A percentile compares a stretch with the other conserved stretches of the same genome.
Conservation (phyloP, 441 rosid genomes). For the Jatropha multifida region DNA sequence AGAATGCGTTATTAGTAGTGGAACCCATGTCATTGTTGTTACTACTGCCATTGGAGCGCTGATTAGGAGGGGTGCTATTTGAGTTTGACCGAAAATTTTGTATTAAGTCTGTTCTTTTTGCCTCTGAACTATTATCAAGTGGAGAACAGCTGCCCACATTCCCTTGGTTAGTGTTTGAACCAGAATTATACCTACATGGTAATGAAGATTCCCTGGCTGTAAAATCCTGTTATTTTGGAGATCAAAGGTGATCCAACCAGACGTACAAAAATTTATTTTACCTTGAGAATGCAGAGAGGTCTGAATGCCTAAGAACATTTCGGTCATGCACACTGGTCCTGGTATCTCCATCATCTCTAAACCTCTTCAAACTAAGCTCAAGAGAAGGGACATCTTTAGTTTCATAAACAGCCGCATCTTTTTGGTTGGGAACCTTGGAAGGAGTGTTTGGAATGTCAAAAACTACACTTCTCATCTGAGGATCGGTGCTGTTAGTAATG, state of each 20-base stretch:
- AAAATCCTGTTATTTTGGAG: constrained; percentile 10
- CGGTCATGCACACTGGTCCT: constrained; percentile 31
- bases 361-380: constrained; percentile 43
- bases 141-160: constrained; percentile 46
- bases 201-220: constrained; percentile 12
- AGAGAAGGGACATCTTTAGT: constrained; percentile 33
- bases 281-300: constrained; percentile 56
- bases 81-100: constrained; percentile 38
- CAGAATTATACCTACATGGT: constrained; percentile 41
- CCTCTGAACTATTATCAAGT: constrained; percentile 39
- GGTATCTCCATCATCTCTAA: constrained; percentile 29
- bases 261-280: constrained; percentile 16
- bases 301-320: constrained; percentile 46
- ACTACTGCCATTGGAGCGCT: constrained; percentile 41
- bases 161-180: constrained; percentile 39
- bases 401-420: constrained; percentile 25
- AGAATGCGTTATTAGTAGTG: constrained; percentile 32
- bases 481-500: constrained; percentile 19
- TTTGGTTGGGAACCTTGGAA: constrained; percentile 22
- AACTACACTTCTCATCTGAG: constrained; percentile 29
- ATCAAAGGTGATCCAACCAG: not conserved
- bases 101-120: constrained; percentile 34
- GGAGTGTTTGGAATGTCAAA: constrained; percentile 26
- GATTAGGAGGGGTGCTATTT: constrained; percentile 35
- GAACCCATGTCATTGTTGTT: constrained; percentile 43